These are phyloP conservation scores for Smallanthus sonchifolius DNA, from an alignment of 129 eudicot species.

Conservation along the genomic window DNA sequence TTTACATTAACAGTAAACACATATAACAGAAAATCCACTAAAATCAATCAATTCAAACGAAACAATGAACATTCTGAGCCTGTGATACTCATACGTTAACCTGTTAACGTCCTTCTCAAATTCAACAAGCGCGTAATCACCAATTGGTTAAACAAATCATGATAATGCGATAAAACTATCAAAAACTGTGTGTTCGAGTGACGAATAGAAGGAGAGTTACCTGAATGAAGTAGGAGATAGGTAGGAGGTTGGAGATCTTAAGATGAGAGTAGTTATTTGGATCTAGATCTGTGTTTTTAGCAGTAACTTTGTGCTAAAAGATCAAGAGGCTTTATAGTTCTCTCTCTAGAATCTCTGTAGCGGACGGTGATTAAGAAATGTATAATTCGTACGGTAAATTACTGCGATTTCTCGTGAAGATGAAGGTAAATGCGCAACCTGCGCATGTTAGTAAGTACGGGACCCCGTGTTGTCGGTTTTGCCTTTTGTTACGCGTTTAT, in stretches of 20 bases:
- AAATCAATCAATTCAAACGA: not conserved
- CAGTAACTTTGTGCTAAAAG: conserved; percentile 20
- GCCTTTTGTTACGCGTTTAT: conserved; percentile 13
- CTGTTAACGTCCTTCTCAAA: not conserved
- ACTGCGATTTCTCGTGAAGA: conserved; percentile 24
- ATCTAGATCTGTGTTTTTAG: conserved; percentile 47
- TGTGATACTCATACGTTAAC: not conserved
- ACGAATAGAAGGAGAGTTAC: not conserved
- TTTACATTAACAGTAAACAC: not conserved
- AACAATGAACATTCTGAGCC: not conserved
- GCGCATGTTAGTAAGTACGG: conserved; percentile 32
- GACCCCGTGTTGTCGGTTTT: conserved; percentile 24
- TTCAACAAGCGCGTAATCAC: not conserved
- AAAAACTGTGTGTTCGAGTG: conserved; percentile 6
- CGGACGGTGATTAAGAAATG: conserved; percentile 15
- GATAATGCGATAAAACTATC: not conserved
- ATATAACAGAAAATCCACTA: not conserved
- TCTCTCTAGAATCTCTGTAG: not conserved
- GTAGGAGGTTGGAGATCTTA: conserved; percentile 21
- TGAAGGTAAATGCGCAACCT: conserved; percentile 22
- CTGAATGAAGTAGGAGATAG: conserved; percentile 29
- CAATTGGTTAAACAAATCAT: not conserved
- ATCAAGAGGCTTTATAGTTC: conserved; percentile 8
- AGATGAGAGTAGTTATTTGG: conserved; percentile 27
- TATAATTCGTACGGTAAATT: conserved; percentile 23